Evolutionary conservation across 306 rosid species (phyloP), one percentile per base, ranked within the genome.

Genomic region (Fragaria ananassa): DNA sequence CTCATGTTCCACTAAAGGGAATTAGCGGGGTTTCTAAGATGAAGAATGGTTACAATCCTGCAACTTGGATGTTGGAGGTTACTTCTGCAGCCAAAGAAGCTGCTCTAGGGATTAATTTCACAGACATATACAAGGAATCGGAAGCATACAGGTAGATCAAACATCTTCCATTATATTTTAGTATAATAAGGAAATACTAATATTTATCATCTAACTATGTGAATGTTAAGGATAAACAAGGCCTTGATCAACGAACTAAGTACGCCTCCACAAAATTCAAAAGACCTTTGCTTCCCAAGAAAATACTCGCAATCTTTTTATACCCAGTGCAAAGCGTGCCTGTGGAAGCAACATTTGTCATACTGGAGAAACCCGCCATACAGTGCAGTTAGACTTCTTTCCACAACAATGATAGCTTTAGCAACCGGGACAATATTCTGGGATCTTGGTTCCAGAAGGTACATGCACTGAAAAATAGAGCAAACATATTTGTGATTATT

Each of bases 41-140:
- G 54, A 89, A 75, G 77, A 83, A 82, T 74, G 89, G 91, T 19
- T 81, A 88, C 76, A 91, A 89, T 77, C 97, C 89, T 75, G 96
- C 97, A 23, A 85, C 93, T n/a, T 92, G 96, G 97, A 89, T 88
- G 92, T 80, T 92, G 86, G 96, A 88, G 81, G 85, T 84, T 79
- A 85, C 93, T 62, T 85, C 93, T 76, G 83, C 81, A 73, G 86
- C 82, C 63, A 85, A 86, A 80, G 93, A 92, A 87, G 80, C 53
- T 58, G 70, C 79, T 42, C 80, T 84, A 29, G 90, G 89, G 83
- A 80, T 89, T 63, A 84, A 84, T 76, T 88, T 89, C n/a, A 50
- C 86, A 5, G 87, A 86, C 37, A 42, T 87, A 64, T 89, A 92
- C 84, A 87, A 79, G 78, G 80, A 78, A 72, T 92, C 93, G 0